phyloP scores from a whole-genome alignment of 768 basidiomycete species.

The Collybia sp. region DNA sequence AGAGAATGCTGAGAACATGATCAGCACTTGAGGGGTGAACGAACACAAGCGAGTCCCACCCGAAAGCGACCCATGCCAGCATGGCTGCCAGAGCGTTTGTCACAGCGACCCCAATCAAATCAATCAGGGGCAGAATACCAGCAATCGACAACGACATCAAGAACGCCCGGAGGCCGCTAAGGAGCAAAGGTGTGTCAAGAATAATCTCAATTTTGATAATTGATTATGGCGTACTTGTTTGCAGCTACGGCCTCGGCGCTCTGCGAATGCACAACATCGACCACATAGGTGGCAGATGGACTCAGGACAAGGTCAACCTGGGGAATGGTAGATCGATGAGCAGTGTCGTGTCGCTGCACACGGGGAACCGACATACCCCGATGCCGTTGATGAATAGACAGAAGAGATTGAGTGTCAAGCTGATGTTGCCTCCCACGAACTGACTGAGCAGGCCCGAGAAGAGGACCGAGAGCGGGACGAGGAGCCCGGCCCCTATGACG shows the following conservation, averaged over 20 bases:
- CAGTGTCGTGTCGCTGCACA: background rate
- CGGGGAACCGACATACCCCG: constrained; percentile 39
- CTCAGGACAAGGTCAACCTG: background rate
- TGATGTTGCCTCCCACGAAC: constrained; percentile 43
- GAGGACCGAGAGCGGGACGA: constrained; percentile 51
- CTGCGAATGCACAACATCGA: constrained; percentile 54
- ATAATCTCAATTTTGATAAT: background rate
- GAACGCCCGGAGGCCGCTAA: constrained; percentile 39
- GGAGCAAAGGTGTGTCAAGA: background rate
- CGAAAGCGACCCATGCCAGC: constrained; percentile 44
- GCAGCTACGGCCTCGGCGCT: constrained; percentile 67
- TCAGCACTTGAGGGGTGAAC: background rate
- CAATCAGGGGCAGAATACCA: constrained; percentile 48
- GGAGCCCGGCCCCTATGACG: constrained; percentile 37
- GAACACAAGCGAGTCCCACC: constrained; percentile 31
- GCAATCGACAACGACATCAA: constrained; percentile 38
- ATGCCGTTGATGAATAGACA: constrained; percentile 64
- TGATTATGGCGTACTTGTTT: constrained; percentile 31
- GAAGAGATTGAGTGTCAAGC: constrained; percentile 44
- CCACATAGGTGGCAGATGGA: constrained; percentile 39
- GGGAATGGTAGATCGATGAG: background rate
- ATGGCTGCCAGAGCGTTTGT: constrained; percentile 45
- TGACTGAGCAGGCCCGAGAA: constrained; percentile 44
- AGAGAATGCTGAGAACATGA: constrained; percentile 36
- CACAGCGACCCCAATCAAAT: constrained; percentile 42